These are phyloP conservation scores for Cocos nucifera DNA, from an alignment of 176 grass and related monocot species.

Conservation along the genomic window DNA sequence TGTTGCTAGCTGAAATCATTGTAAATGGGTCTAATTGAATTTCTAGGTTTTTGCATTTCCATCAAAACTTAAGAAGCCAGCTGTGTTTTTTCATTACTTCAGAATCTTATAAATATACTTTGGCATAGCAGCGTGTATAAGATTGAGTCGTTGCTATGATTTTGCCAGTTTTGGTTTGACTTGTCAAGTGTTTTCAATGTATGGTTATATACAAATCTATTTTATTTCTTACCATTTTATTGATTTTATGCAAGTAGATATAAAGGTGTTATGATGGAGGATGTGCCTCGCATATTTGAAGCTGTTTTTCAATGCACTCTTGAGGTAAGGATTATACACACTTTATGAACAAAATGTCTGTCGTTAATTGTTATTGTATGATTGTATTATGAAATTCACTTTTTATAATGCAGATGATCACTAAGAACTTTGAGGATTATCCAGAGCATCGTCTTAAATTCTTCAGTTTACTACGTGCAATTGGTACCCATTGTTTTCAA, in stretches of 20 bases:
- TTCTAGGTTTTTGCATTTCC: no score
- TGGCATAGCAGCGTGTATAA: no score
- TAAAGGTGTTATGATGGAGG: constrained; percentile 86
- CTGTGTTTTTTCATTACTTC: no score
- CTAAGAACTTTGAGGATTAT: constrained; percentile 98
- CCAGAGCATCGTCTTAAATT: constrained; percentile 98
- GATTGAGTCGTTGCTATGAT: no score
- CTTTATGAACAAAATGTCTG: not conserved
- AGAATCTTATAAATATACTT: no score
- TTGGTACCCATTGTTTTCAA: constrained; percentile 97
- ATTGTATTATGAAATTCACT: constrained; percentile 3
- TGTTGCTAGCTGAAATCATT: no score
- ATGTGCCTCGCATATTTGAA: constrained; percentile 89
- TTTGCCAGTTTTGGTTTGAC: no score
- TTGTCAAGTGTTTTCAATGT: no score
- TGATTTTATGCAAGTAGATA: constrained; percentile 41
- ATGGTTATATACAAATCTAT: no score
- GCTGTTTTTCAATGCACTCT: constrained; percentile 98
- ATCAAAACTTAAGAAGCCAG: no score
- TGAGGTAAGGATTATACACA: constrained; percentile 43
- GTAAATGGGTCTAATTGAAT: no score
- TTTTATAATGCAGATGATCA: constrained; percentile 77
- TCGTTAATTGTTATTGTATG: not conserved
- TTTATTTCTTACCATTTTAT: not conserved
- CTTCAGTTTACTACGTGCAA: constrained; percentile 87